Base-by-base conservation (phyloP, 805 yeast species). In the Yamadazyma philogaea region DNA sequence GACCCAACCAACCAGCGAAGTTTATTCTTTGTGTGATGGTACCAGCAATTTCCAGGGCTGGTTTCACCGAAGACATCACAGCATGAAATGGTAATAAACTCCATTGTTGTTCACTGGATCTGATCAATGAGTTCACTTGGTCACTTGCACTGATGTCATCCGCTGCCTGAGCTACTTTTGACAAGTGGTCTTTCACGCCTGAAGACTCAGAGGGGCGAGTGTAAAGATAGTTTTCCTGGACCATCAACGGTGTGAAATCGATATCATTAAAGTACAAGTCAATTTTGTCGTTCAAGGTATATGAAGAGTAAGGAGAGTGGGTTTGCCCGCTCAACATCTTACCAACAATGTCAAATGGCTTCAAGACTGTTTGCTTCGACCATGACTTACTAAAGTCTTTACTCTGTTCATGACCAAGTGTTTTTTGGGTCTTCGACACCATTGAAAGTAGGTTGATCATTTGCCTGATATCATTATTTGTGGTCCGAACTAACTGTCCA, bases 31-130 rank as follows among this genome's bases (percentile, higher is more conserved):
- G 84, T 1, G 74, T 63, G 37, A 84, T 62, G 38, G 74, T 76
- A 6, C 96, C 97, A 12, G 87, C 82, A 16, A 88, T 81, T 49
- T 73, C 76, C 26, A 79, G 79, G 0, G 87, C 75, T 1, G 98
- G 99, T 37, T 78, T 67, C 10, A 93, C 87, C 0, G 95, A 78
- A 1, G 97, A 90, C 72, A 85, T 70, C 3, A 88, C 75, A 0
- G 89, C 97, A 63, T 88, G 96, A 54, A 88, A 74, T 6, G 98
- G 99, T 71, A 93, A 75, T 46, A 91, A 72, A 47, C 93, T 80
- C 98, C 98, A 90, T 52, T 86, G 87, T 61, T 91, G 98, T 51
- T 90, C 96, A 31, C 91, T 78, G 34, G 95, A 84, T 57, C 95
- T 86, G 44, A 93, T 91, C 59, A 79, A 74, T 20, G 80, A 70